phyloP scores from a whole-genome alignment of 352 stramenopile genomes.

The Globisporangium middletonii region DNA sequence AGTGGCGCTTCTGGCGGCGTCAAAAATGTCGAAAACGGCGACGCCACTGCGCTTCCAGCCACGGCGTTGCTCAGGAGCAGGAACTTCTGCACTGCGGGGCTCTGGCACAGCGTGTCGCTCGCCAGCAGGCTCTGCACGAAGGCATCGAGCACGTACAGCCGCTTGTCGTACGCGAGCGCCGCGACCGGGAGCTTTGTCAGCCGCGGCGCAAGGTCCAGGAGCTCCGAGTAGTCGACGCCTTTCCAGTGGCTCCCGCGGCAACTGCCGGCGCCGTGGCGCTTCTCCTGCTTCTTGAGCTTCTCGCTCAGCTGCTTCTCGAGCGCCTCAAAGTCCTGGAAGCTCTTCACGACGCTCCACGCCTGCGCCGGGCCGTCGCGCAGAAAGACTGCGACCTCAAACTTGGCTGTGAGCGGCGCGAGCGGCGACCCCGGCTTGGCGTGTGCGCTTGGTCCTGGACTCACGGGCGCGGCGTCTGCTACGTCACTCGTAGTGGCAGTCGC shows the following conservation, averaged over 20 bases:
- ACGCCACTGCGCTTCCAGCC: background rate
- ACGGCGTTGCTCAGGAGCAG: constrained; percentile 32
- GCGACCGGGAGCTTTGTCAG: constrained; percentile 34
- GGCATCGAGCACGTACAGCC: constrained; percentile 49
- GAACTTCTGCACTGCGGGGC: constrained; percentile 70
- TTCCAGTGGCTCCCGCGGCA: constrained; percentile 49
- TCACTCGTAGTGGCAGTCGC: background rate
- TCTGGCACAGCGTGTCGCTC: constrained; percentile 72
- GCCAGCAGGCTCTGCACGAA: constrained; percentile 70
- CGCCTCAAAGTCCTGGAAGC: constrained; percentile 60
- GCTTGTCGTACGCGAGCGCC: constrained; percentile 54
- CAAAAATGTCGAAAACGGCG: background rate
- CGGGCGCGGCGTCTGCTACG: no score
- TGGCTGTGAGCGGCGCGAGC: constrained; percentile 6
- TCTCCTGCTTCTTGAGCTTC: constrained; percentile 68
- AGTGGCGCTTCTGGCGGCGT: background rate
- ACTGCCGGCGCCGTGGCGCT: constrained; percentile 35
- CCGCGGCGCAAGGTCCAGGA: constrained; percentile 35
- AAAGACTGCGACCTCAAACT: constrained; percentile 60
- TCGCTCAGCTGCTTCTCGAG: constrained; percentile 62
- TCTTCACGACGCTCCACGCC: constrained; percentile 67
- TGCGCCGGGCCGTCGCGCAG: constrained; percentile 44
- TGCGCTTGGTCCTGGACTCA: no score
- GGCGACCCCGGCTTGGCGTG: background rate
- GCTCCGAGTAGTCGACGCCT: constrained; percentile 68